Evolutionary conservation across 2,329 filamentous ascomycete genomes (phyloP).

Genomic region (Penicillium sp.): DNA sequence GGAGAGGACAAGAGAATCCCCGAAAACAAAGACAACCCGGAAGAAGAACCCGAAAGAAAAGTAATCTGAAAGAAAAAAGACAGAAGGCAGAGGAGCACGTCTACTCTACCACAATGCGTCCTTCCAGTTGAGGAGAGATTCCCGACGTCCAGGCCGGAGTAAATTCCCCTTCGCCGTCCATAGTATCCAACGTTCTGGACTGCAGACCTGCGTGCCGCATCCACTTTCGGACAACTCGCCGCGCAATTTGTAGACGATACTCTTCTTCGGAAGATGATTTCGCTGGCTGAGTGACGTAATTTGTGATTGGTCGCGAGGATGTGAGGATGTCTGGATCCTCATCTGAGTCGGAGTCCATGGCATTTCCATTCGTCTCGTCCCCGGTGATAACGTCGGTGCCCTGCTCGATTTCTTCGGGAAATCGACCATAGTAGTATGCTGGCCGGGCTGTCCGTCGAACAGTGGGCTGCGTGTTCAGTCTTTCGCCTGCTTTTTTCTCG

Average conservation of each 20-base stretch:
- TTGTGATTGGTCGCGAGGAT: constrained; percentile 32
- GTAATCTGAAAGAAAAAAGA: not conserved
- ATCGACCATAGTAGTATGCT: constrained; percentile 35
- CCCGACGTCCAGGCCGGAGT: constrained; percentile 72
- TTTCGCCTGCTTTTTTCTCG: constrained; percentile 25
- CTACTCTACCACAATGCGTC: constrained; percentile 59
- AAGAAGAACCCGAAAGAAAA: not conserved
- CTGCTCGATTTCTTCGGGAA: constrained; percentile 21
- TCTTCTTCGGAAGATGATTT: constrained; percentile 51
- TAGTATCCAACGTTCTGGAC: constrained; percentile 43
- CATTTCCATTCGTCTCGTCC: constrained; percentile 28
- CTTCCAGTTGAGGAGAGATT: constrained; percentile 75
- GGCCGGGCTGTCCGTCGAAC: constrained; percentile 25
- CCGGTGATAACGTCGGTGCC: not conserved
- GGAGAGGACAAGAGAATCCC: not conserved
- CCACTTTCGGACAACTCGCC: constrained; percentile 72
- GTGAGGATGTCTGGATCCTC: constrained; percentile 42
- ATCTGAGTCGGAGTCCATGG: constrained; percentile 47
- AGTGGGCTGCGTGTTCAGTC: constrained; percentile 16
- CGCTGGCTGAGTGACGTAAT: constrained; percentile 41
- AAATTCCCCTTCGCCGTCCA: constrained; percentile 61
- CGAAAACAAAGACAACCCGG: not conserved
- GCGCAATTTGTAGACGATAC: constrained; percentile 62
- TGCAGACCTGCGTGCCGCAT: constrained; percentile 65
- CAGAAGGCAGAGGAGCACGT: not conserved